phyloP scores from a whole-genome alignment of 208 protist species.

The Trypanosoma avium region DNA sequence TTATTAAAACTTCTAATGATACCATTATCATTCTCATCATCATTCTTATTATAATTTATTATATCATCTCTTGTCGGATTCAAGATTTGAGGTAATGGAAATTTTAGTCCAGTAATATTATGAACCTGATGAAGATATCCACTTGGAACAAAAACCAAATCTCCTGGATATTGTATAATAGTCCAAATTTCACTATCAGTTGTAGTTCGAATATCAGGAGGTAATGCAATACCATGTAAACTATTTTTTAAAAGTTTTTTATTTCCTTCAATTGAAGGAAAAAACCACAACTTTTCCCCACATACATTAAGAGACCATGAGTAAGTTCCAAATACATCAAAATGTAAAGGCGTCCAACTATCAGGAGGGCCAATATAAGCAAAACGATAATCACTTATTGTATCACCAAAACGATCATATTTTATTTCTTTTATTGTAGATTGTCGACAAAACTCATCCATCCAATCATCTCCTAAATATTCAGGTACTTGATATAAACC shows the following conservation, averaged over 20 bases:
- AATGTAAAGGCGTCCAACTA: constrained; percentile 79
- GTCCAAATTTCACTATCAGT: constrained; percentile 41
- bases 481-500: constrained; percentile 67
- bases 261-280: constrained; percentile 55
- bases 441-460: constrained; percentile 57
- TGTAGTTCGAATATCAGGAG: constrained; percentile 63
- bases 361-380: constrained; percentile 70
- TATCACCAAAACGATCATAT: constrained; percentile 52
- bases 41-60: neutral
- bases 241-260: constrained; percentile 32
- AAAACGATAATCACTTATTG: constrained; percentile 77
- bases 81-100: constrained; percentile 17
- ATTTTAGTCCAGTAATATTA: constrained; percentile 59
- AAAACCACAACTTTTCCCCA: constrained; percentile 85
- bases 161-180: constrained; percentile 67
- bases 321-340: constrained; percentile 89
- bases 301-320: constrained; percentile 88
- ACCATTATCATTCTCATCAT: neutral
- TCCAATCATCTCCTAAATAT: constrained; percentile 80
- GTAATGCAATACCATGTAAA: constrained; percentile 34
- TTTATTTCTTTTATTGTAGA: neutral
- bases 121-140: constrained; percentile 81
- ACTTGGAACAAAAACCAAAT: constrained; percentile 85
- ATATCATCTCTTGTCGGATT: neutral
- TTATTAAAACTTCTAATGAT: neutral